phyloP scores from a whole-genome alignment of 768 basidiomycete species.

The Boletellus sp. region DNA sequence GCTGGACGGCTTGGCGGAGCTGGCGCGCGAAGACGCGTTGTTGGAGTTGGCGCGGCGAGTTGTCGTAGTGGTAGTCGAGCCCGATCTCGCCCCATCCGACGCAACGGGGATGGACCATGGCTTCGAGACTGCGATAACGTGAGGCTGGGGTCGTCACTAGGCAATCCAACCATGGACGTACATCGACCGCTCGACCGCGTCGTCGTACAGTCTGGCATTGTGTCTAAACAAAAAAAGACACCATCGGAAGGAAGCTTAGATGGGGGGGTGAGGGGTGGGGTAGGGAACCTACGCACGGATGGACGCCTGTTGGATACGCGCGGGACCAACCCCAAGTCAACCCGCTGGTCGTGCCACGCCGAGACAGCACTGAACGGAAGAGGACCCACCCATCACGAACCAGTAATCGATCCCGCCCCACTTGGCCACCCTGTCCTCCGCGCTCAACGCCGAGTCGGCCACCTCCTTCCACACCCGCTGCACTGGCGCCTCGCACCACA shows the following conservation, averaged over 20 bases:
- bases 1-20: slow-evolving; percentile 59
- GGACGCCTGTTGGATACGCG: slow-evolving; percentile 43
- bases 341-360: background rate
- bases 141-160: background rate
- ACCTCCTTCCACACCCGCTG: slow-evolving; percentile 59
- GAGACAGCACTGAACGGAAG: background rate
- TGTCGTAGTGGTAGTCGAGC: slow-evolving; percentile 80
- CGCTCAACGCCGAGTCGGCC: slow-evolving; percentile 63
- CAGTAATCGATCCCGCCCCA: slow-evolving; percentile 77
- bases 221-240: slow-evolving; percentile 43
- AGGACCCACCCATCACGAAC: slow-evolving; percentile 70
- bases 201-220: slow-evolving; percentile 65
- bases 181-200: slow-evolving; percentile 68
- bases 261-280: too few relatives aligned
- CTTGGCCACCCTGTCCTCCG: slow-evolving; percentile 41
- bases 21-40: slow-evolving; percentile 64
- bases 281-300: slow-evolving; percentile 50
- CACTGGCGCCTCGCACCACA: slow-evolving; percentile 86
- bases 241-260: background rate
- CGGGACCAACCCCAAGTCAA: background rate
- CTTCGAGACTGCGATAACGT: slow-evolving; percentile 50
- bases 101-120: slow-evolving; percentile 76
- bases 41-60: slow-evolving; percentile 69
- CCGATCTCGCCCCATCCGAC: slow-evolving; percentile 91
- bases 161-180: slow-evolving; percentile 29